These are phyloP conservation scores for Tricholoma flavovirens DNA, from an alignment of 768 basidiomycete genomes.

Conservation along the genomic window DNA sequence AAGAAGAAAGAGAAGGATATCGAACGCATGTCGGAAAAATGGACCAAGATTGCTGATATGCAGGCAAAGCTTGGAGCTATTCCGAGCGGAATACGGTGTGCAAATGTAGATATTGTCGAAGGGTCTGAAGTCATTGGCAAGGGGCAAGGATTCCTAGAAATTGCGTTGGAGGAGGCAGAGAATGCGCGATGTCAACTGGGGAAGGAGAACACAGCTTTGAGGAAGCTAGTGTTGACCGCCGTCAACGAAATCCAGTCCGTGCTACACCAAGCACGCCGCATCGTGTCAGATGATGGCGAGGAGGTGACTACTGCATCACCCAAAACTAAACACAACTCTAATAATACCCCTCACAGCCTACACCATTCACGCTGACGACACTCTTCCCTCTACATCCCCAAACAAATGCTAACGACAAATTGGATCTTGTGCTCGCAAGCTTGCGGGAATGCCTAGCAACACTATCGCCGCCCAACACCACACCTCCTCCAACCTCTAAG, in stretches of 20 bases:
- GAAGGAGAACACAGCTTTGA: conserved; percentile 61
- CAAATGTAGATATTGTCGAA: conserved; percentile 44
- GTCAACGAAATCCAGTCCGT: conserved; percentile 62
- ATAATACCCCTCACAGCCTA: conserved; percentile 29
- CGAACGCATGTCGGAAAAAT: conserved; percentile 69
- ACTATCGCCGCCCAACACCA: conserved; percentile 22
- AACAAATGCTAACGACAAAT: conserved; percentile 42
- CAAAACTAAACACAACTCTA: conserved; percentile 1
- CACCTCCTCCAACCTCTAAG: conserved; percentile 12
- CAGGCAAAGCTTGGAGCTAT: conserved; percentile 53
- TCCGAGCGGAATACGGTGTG: conserved; percentile 48
- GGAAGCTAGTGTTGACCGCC: conserved; percentile 51
- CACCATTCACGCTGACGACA: conserved; percentile 37
- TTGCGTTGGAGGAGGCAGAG: conserved; percentile 71
- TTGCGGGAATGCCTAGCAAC: conserved; percentile 32
- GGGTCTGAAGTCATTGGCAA: conserved; percentile 41
- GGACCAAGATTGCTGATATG: conserved; percentile 63
- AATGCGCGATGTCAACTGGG: conserved; percentile 52
- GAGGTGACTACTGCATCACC: conserved; percentile 31
- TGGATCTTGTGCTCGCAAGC: conserved; percentile 37
- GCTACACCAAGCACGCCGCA: conserved; percentile 38
- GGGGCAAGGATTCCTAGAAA: conserved; percentile 53
- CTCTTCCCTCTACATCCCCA: conserved; percentile 53
- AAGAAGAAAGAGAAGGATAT: conserved; percentile 80
- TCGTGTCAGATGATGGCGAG: conserved; percentile 37